Base-by-base conservation (phyloP, 1,284 basidiomycete genomes). In the Leccinum angustisporum region DNA sequence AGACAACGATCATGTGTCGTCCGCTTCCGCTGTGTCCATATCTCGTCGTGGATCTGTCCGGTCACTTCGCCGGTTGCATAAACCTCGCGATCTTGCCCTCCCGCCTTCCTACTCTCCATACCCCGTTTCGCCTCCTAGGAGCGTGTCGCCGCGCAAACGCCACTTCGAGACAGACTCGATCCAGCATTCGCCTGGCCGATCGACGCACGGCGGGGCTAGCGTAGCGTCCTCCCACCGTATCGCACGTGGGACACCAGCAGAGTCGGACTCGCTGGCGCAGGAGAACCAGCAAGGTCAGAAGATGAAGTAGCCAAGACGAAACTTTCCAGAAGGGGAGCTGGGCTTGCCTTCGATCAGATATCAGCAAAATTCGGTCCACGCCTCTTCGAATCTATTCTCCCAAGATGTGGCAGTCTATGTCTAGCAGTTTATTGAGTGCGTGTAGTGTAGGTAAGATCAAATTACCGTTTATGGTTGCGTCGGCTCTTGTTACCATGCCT, bases 361-460 rank as follows among this genome's bases (percentile, higher is more conserved):
- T 95, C 95, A 0, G 72, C 78, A 4, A 84, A 85, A 65, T 98
- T 99, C 69, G 94, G 92, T 1, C 75, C 86, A 2, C 77, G 77
- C 10, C 79, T 98, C 27, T 81, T 98, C 54, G 83, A 88, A 0
- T 79, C 84, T 13, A 86, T 98, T 21, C 96, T 27, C 27, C 97
- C 1, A 93, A 88, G 67, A 91, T 98, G 82, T 99, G 97, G 96
- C 87, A 91, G 54, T 94, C 92, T 14, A 94, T 97, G 86, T 88
- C 88, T 21, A 88, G 88, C 34, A 87, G 92, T 18, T 74, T 97
- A 34, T 69, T 91, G 43, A 21, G 21, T 21, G 21, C 21, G 21
- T 21, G 21, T 21, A 21, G 21, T 21, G 21, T 21, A 21, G 21
- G 21, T 90, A 71, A 60, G 83, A 69, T 40, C 50, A 30, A 48